Conservation (phyloP, 441 rosid genomes). For the Capsella rubella region DNA sequence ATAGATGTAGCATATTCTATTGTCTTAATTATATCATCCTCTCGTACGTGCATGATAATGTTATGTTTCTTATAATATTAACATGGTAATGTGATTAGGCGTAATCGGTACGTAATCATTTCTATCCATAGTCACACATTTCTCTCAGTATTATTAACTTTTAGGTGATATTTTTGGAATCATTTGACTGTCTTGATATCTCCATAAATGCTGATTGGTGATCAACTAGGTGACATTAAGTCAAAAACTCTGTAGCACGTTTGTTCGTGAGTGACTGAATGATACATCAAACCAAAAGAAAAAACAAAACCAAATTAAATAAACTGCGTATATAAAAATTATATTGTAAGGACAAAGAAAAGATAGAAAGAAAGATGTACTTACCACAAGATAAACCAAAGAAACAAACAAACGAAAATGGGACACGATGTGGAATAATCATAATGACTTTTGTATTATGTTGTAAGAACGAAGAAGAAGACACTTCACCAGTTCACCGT, state of each 20-base stretch:
- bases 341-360: not conserved
- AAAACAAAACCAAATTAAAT: not conserved
- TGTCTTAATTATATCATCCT: not conserved
- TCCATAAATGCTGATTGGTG: constrained; percentile 18
- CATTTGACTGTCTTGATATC: constrained; percentile 11
- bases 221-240: constrained; percentile 24
- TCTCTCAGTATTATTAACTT: constrained; percentile 27
- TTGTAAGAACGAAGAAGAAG: not conserved
- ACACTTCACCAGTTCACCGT: constrained; percentile 1
- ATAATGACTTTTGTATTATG: constrained; percentile 1
- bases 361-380: not conserved
- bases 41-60: constrained; percentile 5
- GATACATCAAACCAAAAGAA: constrained; percentile 9
- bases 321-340: constrained; percentile 6
- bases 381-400: constrained; percentile 13
- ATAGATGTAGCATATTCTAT: constrained; percentile 18
- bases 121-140: not conserved
- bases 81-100: constrained; percentile 6
- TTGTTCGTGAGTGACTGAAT: constrained; percentile 6
- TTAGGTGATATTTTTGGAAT: not conserved
- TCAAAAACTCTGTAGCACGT: constrained; percentile 33
- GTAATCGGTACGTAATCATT: not conserved
- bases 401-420: constrained; percentile 8
- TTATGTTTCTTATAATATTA: not conserved
- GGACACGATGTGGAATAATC: not conserved